phyloP scores from a whole-genome alignment of 345 rosid genomes.

The Citrus mangshanensis region DNA sequence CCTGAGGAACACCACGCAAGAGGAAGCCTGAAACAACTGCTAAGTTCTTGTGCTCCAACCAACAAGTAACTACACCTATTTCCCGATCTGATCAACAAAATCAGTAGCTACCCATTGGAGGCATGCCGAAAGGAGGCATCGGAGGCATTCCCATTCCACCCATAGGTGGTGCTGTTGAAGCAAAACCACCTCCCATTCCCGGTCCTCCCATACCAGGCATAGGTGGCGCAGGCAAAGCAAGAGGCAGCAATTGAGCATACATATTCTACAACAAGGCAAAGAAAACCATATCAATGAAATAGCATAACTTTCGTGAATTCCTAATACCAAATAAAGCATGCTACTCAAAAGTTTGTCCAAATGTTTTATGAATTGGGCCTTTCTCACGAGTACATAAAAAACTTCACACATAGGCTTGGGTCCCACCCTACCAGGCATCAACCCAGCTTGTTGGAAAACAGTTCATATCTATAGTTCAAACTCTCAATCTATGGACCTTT shows the following conservation, averaged over 20 bases:
- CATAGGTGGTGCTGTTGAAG: conserved; percentile 47
- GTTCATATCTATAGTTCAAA: neutral
- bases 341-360: neutral
- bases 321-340: neutral
- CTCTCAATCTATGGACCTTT: neutral
- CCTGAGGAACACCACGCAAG: conserved; percentile 19
- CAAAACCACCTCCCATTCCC: conserved; percentile 56
- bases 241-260: conserved; percentile 90
- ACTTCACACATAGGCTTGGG: neutral
- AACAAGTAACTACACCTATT: conserved; percentile 14
- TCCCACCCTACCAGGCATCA: neutral
- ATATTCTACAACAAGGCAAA: conserved; percentile 54
- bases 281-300: neutral
- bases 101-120: conserved; percentile 60
- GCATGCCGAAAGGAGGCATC: conserved; percentile 74
- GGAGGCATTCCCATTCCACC: conserved; percentile 73
- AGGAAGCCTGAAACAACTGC: conserved; percentile 12
- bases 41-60: neutral
- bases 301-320: neutral
- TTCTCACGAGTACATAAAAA: neutral
- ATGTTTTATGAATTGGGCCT: neutral
- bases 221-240: conserved; percentile 88
- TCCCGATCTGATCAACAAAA: conserved; percentile 4
- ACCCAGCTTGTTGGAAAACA: neutral
- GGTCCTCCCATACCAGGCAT: conserved; percentile 75